A percentile compares a stretch with the other conserved stretches of the same genome.
phyloP scores from a whole-genome alignment of 164 flowering plant genomes.

The Tetrastigma voinierianum region DNA sequence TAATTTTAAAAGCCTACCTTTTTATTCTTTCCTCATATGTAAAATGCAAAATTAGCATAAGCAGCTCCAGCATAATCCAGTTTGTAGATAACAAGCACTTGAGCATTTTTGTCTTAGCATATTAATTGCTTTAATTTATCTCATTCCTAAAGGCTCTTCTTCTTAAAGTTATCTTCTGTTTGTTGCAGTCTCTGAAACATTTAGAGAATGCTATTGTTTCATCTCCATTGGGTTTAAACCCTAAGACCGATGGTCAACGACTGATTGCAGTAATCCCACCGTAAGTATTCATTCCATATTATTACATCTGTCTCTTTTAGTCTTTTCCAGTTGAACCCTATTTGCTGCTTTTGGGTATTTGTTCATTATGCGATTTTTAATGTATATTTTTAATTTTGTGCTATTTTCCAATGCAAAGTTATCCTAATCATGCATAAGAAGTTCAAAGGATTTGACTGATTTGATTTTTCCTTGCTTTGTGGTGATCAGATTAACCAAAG shows the following conservation, averaged over 20 bases:
- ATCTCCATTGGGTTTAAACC: conserved; percentile 88
- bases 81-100: background rate
- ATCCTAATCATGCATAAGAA: background rate
- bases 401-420: background rate
- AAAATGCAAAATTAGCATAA: too few relatives aligned
- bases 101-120: background rate
- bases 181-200: conserved; percentile 62
- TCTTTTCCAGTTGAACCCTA: background rate
- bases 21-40: too few relatives aligned
- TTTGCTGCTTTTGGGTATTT: background rate
- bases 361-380: too few relatives aligned
- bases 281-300: conserved; percentile 42
- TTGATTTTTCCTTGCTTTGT: conserved; percentile 11
- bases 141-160: background rate
- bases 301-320: conserved; percentile 2
- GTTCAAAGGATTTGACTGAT: conserved; percentile 2
- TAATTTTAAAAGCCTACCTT: too few relatives aligned
- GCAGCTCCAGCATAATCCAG: too few relatives aligned
- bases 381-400: too few relatives aligned
- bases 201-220: conserved; percentile 76
- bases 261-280: conserved; percentile 80
- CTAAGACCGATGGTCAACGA: conserved; percentile 70
- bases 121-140: background rate
- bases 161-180: conserved; percentile 4
- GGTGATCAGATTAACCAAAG: conserved; percentile 78